Evolutionary conservation across 2,329 filamentous ascomycete genomes (phyloP).

Genomic region (Raffaelea albimanens): DNA sequence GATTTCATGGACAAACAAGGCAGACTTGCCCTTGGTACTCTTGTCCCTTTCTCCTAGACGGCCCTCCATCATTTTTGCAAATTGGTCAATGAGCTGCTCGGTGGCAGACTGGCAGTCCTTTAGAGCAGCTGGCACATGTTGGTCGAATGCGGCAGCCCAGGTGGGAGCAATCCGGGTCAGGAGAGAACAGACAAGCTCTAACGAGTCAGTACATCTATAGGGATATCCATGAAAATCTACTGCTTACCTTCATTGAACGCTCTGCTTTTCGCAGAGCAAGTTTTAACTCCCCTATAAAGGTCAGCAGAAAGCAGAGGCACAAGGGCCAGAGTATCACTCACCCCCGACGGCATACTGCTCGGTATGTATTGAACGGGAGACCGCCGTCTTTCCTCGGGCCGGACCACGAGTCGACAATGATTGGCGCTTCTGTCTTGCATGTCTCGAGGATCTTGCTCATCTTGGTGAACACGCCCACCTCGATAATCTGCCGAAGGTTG

Average conservation of each 20-base stretch:
- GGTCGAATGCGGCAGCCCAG: slow-evolving; percentile 21
- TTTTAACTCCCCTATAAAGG: neutral
- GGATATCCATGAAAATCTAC: too few species aligned
- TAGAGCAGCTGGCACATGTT: slow-evolving; percentile 14
- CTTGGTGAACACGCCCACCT: slow-evolving; percentile 2
- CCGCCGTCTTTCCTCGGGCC: neutral
- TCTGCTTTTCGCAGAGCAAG: neutral
- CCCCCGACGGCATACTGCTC: slow-evolving; percentile 4
- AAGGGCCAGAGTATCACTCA: neutral
- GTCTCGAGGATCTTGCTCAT: neutral
- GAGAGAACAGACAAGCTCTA: neutral
- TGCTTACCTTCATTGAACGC: slow-evolving; percentile 4
- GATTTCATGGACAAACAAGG: slow-evolving; percentile 4
- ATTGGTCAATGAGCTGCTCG: slow-evolving; percentile 12
- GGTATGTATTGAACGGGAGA: slow-evolving; percentile 4
- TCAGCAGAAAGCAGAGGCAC: neutral
- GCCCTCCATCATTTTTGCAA: slow-evolving; percentile 16
- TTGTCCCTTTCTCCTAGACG: slow-evolving; percentile 16
- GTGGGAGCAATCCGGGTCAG: slow-evolving; percentile 6
- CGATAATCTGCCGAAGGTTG: slow-evolving; percentile 1
- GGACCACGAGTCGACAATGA: slow-evolving; percentile 1
- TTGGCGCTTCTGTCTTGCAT: neutral
- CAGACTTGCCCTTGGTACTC: slow-evolving; percentile 5
- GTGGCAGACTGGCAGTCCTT: slow-evolving; percentile 12
- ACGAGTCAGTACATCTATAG: too few species aligned